Percentiles rank a stretch among this genome's conserved stretches.
Evolutionary conservation across 2,329 filamentous ascomycete genomes (phyloP).

Genomic region (Fusarium drepaniforme): DNA sequence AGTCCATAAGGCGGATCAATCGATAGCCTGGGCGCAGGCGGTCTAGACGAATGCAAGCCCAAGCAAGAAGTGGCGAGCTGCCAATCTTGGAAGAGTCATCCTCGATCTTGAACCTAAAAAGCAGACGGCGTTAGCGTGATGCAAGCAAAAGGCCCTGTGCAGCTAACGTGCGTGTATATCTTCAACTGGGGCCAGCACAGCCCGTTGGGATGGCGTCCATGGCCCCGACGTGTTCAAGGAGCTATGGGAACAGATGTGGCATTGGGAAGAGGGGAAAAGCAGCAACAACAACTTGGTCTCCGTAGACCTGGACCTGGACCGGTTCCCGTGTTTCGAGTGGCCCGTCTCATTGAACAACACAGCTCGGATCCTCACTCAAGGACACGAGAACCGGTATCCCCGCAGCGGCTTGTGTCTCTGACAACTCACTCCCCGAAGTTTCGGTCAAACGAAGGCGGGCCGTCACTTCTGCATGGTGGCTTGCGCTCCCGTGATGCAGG

Average conservation of each 20-base stretch:
- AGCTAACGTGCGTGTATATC: slow-evolving; percentile 14
- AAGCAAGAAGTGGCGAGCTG: slow-evolving; percentile 58
- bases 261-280: neutral
- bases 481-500: slow-evolving; percentile 7
- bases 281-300: neutral
- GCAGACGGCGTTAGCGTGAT: slow-evolving; percentile 32
- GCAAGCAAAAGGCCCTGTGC: slow-evolving; percentile 16
- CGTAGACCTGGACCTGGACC: neutral
- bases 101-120: slow-evolving; percentile 65
- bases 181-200: neutral
- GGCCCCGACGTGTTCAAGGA: slow-evolving; percentile 2
- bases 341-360: neutral
- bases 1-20: slow-evolving; percentile 63
- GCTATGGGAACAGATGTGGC: neutral
- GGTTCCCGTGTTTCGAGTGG: neutral
- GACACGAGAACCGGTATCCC: slow-evolving; percentile 13
- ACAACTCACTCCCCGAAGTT: slow-evolving; percentile 11
- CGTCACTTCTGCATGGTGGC: neutral
- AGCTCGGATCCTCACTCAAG: neutral
- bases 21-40: slow-evolving; percentile 68
- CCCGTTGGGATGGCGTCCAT: neutral
- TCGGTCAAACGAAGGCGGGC: slow-evolving; percentile 8
- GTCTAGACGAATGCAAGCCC: slow-evolving; percentile 72
- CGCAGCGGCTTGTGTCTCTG: slow-evolving; percentile 5
- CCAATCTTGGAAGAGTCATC: slow-evolving; percentile 58